Base-by-base conservation (phyloP, 2,329 filamentous ascomycete genomes). In the Aplosporella prunicola region DNA sequence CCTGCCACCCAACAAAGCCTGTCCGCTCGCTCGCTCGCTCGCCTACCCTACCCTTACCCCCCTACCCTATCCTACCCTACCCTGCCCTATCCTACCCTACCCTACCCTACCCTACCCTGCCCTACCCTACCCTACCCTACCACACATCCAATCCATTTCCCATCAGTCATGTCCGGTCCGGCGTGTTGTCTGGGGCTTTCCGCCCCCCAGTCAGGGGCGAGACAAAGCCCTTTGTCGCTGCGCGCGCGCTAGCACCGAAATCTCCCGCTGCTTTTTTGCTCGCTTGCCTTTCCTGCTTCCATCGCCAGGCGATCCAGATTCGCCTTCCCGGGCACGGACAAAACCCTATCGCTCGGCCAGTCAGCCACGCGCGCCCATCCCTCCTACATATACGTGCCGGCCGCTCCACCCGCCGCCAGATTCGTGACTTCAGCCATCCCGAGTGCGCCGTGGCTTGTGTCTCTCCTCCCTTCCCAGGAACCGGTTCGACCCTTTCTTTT, bases 351-450 rank as follows among this genome's bases (percentile, higher is more conserved):
- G 55, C 45, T 47, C 50, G 39, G 51, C 53, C 54, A 58, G 52
- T 55, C 53, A 62, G 60, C 59, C 58, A 63, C 58, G 56, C 60
- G 59, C 61, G 55, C 48, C 47, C 47, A 45, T 48, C 51, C 51
- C 56, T 53, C 57, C 51, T 63, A 62, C 60, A 63, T 63, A 62
- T 61, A 60, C 56, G 49, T 55, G 53, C 55, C 45, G 52, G 53
- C 56, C 51, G 52, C 52, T 53, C 47, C 47, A 43, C 47, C 35
- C 45, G 10, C 38, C 42, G 34, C 28, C 42, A 41, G 36, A 36
- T 23, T 33, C 25, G 14, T 25, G 20, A 38, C 29, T 22, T 22
- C 39, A 35, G 20, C 37, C 30, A 26, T 27, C 35, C 20, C 34
- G 26, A 36, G 34, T 36, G 34, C 32, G 31, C 32, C 25, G 31